phyloP scores from a whole-genome alignment of 169 alveolate species.

The Plasmodium malariae region DNA sequence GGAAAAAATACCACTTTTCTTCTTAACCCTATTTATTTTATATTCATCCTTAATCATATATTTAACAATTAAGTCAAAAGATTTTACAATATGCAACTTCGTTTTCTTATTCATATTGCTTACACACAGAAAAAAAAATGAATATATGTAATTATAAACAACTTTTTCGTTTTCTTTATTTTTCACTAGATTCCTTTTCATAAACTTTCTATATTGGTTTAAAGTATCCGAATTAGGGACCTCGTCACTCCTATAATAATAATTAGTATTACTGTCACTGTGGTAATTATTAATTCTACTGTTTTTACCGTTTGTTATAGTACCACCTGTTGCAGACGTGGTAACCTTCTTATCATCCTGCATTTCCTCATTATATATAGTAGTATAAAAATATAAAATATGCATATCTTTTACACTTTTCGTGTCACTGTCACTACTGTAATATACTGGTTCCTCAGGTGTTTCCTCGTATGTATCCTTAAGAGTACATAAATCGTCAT shows the following conservation, averaged over 20 bases:
- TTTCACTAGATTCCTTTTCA: constrained; percentile 13
- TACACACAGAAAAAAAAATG: constrained; percentile 56
- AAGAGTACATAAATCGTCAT: constrained; percentile 28
- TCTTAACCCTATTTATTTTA: constrained; percentile 54
- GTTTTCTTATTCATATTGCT: constrained; percentile 50
- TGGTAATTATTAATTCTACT: neutral
- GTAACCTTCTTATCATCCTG: neutral
- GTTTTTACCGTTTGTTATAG: neutral
- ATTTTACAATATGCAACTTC: constrained; percentile 29
- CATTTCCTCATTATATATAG: constrained; percentile 19
- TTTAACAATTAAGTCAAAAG: constrained; percentile 34
- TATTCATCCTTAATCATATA: constrained; percentile 70
- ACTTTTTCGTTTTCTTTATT: constrained; percentile 29
- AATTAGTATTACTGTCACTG: neutral
- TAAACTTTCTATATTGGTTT: constrained; percentile 8
- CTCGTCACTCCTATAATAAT: neutral
- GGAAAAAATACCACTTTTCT: constrained; percentile 39
- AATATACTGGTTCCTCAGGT: constrained; percentile 11
- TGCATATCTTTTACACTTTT: constrained; percentile 28
- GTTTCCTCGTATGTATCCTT: constrained; percentile 22
- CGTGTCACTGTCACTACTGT: constrained; percentile 38
- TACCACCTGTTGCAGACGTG: neutral
- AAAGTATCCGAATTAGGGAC: neutral
- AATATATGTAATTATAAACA: constrained; percentile 24
- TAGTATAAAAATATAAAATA: constrained; percentile 39